Percentiles rank a stretch among this genome's conserved stretches.
phyloP scores from a whole-genome alignment of 2,329 filamentous ascomycete species.

The Botrytis byssoidea region DNA sequence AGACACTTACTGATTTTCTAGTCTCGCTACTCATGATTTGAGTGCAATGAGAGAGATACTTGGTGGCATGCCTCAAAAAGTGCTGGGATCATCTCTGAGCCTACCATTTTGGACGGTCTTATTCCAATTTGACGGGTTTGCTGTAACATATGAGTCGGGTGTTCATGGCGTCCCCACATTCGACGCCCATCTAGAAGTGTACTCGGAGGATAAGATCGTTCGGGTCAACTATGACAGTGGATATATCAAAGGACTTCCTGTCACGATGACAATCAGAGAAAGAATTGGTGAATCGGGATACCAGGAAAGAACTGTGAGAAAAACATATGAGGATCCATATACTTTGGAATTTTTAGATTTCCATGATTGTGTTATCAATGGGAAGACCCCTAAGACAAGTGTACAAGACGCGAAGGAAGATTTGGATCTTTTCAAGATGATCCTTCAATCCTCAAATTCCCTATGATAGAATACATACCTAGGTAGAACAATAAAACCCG shows the following conservation, averaged over 20 bases:
- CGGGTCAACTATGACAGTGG: conserved; percentile 56
- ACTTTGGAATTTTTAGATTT: conserved; percentile 42
- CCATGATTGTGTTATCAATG: conserved; percentile 34
- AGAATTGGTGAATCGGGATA: conserved; percentile 18
- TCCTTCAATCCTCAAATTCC: conserved; percentile 22
- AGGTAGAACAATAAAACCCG: not conserved
- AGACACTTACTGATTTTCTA: conserved; percentile 38
- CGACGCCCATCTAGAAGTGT: conserved; percentile 54
- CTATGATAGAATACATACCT: not conserved
- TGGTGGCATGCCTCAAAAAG: conserved; percentile 46
- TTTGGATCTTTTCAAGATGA: conserved; percentile 30
- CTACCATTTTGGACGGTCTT: conserved; percentile 46
- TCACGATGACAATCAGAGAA: conserved; percentile 45
- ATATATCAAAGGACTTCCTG: conserved; percentile 54
- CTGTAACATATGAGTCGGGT: conserved; percentile 57
- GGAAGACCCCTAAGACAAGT: conserved; percentile 37
- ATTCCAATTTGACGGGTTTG: conserved; percentile 48
- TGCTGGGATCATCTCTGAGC: conserved; percentile 46
- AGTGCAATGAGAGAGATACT: conserved; percentile 54
- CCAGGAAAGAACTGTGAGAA: conserved; percentile 24
- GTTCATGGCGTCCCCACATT: conserved; percentile 53
- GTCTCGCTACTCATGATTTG: conserved; percentile 54
- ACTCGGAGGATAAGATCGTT: conserved; percentile 53
- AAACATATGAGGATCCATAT: conserved; percentile 47
- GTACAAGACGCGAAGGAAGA: conserved; percentile 34